Base-by-base conservation (phyloP, 1,284 basidiomycete species). In the Tilletia caries region DNA sequence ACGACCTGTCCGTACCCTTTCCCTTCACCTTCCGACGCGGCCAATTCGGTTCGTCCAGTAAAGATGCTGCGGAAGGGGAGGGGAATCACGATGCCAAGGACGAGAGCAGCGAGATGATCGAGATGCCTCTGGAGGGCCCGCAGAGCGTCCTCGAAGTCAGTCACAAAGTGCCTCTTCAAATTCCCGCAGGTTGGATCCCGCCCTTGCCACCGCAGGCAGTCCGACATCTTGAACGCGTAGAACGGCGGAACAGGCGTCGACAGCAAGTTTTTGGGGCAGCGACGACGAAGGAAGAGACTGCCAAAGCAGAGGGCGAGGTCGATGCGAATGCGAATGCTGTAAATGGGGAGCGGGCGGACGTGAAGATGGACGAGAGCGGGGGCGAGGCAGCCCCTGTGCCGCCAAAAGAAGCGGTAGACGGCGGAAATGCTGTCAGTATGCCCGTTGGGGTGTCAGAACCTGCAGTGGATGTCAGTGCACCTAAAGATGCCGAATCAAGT, bases 151-250 rank as follows among this genome's bases (percentile, higher is more conserved):
- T 62, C 18, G 58, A 62, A 29, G 32, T 34, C 12, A 62, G 58
- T 23, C 15, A 13, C 58, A 62, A 62, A 29, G 58, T n/a, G 3
- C 58, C 58, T 3, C 32, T 62, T 15, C 10, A 29, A 6, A 62
- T 62, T 20, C 58, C 58, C 18, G 27, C 58, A 20, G 34, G 32
- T 29, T 62, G 58, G 58, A 62, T 62, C n/a, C 58, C 58, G 34
- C 58, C 58, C 18, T 29, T 29, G 15, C 58, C 58, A 62, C 58
- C 58, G 6, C 29, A 34, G n/a, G 58, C 58, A 3, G n/a, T 62
- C n/a, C 29, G 33, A 3, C 18, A 62, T 34, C 58, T 62, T n/a
- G 58, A 32, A 18, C 58, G 58, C 12, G 29, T 20, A 20, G 10
- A 33, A 33, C 27, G 32, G 12, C 58, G 58, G 15, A 23, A 62